A percentile compares a stretch with the other conserved stretches of the same genome.
These are phyloP conservation scores for Magnolia sinica DNA, from an alignment of 164 flowering plant genomes.

Conservation along the genomic window DNA sequence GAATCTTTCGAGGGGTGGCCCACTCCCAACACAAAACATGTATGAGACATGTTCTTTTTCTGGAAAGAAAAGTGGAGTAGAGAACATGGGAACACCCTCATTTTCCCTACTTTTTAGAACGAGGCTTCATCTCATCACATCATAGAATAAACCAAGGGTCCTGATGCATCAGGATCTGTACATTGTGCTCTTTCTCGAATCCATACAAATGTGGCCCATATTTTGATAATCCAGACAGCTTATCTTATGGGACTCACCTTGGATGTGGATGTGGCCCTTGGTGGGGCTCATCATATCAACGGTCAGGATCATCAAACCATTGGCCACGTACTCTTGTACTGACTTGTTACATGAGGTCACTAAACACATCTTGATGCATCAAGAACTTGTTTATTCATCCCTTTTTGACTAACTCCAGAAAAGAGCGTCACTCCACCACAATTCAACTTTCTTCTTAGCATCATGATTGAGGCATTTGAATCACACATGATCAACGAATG, in stretches of 20 bases:
- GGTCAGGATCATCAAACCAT: neutral
- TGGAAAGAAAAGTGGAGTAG: neutral
- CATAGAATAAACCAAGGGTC: neutral
- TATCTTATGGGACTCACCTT: neutral
- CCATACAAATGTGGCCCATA: too few relatives aligned
- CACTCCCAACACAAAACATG: constrained; percentile 2
- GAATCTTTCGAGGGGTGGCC: neutral
- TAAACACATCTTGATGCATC: neutral
- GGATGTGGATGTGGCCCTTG: neutral
- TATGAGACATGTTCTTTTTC: constrained; percentile 1
- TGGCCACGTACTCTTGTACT: neutral
- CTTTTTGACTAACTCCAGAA: neutral
- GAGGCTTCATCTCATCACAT: neutral
- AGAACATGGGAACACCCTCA: neutral
- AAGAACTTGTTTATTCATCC: neutral
- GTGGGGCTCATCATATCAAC: neutral
- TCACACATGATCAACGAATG: neutral
- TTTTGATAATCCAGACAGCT: neutral
- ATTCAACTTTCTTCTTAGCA: neutral
- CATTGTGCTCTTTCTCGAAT: too few relatives aligned
- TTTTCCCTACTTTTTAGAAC: neutral
- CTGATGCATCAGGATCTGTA: neutral
- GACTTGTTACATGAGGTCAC: neutral
- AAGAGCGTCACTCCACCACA: neutral
- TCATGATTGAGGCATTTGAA: neutral